phyloP scores from a whole-genome alignment of 306 rosid genomes.

The Prunus dulcis region DNA sequence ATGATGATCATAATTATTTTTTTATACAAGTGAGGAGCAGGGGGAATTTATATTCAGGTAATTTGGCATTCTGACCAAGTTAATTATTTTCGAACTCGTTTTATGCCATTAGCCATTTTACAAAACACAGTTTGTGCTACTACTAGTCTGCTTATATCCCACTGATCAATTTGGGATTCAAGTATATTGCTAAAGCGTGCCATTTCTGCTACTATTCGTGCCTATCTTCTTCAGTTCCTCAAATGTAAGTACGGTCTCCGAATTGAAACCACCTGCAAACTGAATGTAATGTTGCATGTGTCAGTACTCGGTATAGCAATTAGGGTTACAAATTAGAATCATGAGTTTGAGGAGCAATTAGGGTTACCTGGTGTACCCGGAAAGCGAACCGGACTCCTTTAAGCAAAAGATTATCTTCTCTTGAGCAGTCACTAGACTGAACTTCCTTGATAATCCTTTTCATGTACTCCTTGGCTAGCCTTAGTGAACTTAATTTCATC shows the following conservation, averaged over 20 bases:
- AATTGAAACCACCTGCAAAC: conserved; percentile 96
- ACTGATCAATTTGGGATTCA: not conserved
- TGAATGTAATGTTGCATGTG: conserved; percentile 25
- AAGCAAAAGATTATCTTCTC: conserved; percentile 51
- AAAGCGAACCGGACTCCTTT: conserved; percentile 82
- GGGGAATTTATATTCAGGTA: not conserved
- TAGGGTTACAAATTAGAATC: not conserved
- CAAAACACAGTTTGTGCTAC: not conserved
- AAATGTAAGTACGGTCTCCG: conserved; percentile 48
- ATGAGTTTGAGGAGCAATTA: not conserved
- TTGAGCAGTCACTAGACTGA: conserved; percentile 36
- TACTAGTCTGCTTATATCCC: not conserved
- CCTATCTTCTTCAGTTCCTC: conserved; percentile 65
- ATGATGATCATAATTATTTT: too few relatives aligned
- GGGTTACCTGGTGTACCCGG: conserved; percentile 80
- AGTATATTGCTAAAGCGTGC: not conserved
- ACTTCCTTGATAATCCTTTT: conserved; percentile 51
- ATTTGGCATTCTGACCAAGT: not conserved
- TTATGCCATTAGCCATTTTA: not conserved
- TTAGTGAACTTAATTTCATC: conserved; percentile 78
- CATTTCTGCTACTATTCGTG: not conserved
- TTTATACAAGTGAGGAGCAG: too few relatives aligned
- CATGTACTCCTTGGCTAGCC: conserved; percentile 69
- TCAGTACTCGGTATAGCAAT: not conserved
- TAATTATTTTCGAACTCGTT: not conserved